These are phyloP conservation scores for Phytophthora pisi DNA, from an alignment of 352 stramenopile species.

Conservation along the genomic window DNA sequence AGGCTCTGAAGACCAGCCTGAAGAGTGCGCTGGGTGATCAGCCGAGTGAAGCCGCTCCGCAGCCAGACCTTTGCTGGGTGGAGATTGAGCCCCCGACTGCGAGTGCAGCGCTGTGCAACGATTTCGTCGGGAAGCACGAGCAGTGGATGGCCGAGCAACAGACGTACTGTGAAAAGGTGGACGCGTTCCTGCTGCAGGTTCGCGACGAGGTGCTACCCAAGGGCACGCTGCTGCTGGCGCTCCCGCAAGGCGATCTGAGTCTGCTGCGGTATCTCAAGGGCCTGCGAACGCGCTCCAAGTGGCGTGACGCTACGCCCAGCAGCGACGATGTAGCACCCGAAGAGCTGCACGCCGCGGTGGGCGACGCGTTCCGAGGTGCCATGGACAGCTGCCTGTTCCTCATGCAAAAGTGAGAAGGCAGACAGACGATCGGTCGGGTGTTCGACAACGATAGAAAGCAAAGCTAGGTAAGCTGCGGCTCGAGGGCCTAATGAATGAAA, in stretches of 20 bases:
- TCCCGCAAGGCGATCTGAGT: constrained; percentile 77
- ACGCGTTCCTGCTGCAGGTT: constrained; percentile 53
- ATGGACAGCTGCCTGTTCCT: constrained; percentile 85
- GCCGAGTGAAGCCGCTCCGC: constrained; percentile 3
- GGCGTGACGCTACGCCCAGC: constrained; percentile 54
- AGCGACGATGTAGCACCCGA: constrained; percentile 36
- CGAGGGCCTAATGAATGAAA: constrained; percentile 8
- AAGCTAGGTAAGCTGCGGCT: constrained; percentile 6
- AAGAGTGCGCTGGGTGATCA: constrained; percentile 21
- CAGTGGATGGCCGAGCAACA: constrained; percentile 71
- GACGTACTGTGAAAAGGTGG: constrained; percentile 51
- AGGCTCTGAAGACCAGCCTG: constrained; percentile 43
- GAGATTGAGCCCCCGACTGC: constrained; percentile 65
- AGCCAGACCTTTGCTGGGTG: constrained; percentile 73
- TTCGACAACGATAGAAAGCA: constrained; percentile 8
- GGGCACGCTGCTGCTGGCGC: constrained; percentile 62
- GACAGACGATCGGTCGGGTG: neutral
- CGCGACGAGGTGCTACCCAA: constrained; percentile 47
- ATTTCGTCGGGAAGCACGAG: constrained; percentile 70
- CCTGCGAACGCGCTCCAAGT: constrained; percentile 74
- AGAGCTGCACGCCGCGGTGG: constrained; percentile 68
- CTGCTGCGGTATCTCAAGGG: constrained; percentile 79
- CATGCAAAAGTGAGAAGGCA: constrained; percentile 51
- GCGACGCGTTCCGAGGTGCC: constrained; percentile 66
- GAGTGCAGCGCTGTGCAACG: constrained; percentile 37